Percentiles rank a stretch among this genome's conserved stretches.
These are phyloP conservation scores for Penicillium sp. DNA, from an alignment of 2,329 filamentous ascomycete species.

Conservation along the genomic window DNA sequence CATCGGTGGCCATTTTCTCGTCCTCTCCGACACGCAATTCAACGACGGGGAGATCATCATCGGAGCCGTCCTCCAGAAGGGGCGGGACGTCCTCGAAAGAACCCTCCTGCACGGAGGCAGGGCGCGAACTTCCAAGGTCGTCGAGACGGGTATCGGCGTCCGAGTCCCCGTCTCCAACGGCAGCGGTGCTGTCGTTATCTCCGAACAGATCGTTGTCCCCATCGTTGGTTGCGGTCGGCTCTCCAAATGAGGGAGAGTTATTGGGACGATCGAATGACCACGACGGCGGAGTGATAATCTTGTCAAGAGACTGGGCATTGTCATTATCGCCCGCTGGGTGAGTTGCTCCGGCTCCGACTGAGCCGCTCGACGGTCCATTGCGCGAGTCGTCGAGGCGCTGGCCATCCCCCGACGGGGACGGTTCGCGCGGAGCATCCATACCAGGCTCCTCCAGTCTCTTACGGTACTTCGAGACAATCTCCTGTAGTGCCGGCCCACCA, in stretches of 20 bases:
- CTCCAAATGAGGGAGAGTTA: constrained; percentile 29
- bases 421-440: constrained; percentile 41
- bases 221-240: constrained; percentile 22
- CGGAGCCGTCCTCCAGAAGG: constrained; percentile 30
- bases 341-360: constrained; percentile 70
- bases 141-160: constrained; percentile 33
- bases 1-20: constrained; percentile 24
- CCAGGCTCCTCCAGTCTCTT: constrained; percentile 48
- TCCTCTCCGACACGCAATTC: constrained; percentile 40
- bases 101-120: constrained; percentile 25
- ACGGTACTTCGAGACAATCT: constrained; percentile 63
- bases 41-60: constrained; percentile 41
- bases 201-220: constrained; percentile 34
- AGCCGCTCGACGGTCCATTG: constrained; percentile 88
- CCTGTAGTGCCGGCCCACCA: constrained; percentile 69
- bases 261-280: constrained; percentile 38
- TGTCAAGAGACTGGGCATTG: constrained; percentile 20
- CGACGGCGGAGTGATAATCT: constrained; percentile 25
- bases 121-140: constrained; percentile 24
- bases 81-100: constrained; percentile 32
- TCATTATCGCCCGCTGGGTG: constrained; percentile 54
- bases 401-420: constrained; percentile 69
- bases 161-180: constrained; percentile 36
- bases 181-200: constrained; percentile 40
- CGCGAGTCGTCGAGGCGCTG: constrained; percentile 80